Conservation (phyloP, 768 basidiomycete genomes). For the Heimioporus sp. region DNA sequence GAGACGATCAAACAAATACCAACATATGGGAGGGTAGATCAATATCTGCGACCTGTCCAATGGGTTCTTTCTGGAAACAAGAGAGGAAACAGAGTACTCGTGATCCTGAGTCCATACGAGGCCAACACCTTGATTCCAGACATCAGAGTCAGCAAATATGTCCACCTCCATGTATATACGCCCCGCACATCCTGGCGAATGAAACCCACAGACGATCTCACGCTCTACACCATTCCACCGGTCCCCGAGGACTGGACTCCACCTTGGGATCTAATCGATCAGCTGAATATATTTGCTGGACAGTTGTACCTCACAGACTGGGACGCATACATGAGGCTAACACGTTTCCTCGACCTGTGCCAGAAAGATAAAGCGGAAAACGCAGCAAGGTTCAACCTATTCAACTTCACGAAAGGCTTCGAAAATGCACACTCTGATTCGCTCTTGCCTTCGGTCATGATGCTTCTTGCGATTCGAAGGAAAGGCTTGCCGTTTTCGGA, state of each 20-base stretch:
- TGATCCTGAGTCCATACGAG: slow-evolving; percentile 2
- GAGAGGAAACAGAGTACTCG: background rate
- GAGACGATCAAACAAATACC: background rate
- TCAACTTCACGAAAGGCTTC: background rate
- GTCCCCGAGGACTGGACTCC: background rate
- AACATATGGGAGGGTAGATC: background rate
- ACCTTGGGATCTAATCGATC: background rate
- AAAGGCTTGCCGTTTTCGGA: slow-evolving; percentile 35
- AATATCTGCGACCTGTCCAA: background rate
- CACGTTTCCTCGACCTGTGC: background rate
- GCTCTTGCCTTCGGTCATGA: slow-evolving; percentile 20
- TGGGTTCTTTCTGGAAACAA: background rate
- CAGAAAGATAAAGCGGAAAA: too few species aligned
- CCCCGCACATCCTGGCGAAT: background rate
- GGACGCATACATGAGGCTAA: background rate
- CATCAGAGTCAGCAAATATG: background rate
- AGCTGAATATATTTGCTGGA: background rate
- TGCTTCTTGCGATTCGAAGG: slow-evolving; percentile 26
- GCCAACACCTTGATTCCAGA: background rate
- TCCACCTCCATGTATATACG: slow-evolving; percentile 2
- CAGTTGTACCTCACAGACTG: background rate
- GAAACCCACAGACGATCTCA: background rate
- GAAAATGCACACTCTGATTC: background rate
- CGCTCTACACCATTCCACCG: background rate
- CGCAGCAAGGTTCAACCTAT: too few species aligned